These are phyloP conservation scores for Narthecium ossifragum DNA, from an alignment of 106 monocot genomes.

Conservation along the genomic window DNA sequence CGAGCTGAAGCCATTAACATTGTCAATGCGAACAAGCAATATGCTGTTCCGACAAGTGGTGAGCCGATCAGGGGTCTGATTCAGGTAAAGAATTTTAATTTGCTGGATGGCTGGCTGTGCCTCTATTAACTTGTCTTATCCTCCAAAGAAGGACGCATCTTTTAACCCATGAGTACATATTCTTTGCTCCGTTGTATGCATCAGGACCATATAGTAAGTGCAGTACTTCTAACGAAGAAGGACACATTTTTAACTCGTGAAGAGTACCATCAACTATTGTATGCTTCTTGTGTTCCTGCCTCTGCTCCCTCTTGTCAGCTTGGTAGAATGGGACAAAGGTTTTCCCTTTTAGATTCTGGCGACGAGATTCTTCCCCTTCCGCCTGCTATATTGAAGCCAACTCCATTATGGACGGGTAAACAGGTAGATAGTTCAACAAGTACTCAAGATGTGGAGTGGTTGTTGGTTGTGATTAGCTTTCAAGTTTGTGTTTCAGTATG, in stretches of 20 bases:
- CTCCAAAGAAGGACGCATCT: too few species aligned
- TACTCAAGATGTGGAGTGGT: too few species aligned
- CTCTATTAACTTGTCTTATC: too few species aligned
- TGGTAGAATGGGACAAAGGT: constrained; percentile 24
- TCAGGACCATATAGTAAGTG: constrained; percentile 96
- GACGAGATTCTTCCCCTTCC: constrained; percentile 41
- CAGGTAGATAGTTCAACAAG: constrained; percentile 60
- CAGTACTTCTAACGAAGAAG: constrained; percentile 79
- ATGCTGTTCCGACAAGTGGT: constrained; percentile 81
- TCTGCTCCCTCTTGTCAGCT: constrained; percentile 17
- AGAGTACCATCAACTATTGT: constrained; percentile 86
- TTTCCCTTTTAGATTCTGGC: constrained; percentile 29
- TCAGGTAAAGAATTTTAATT: constrained; percentile 44
- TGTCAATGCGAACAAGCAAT: constrained; percentile 93
- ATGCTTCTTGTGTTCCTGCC: constrained; percentile 49
- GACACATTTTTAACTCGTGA: constrained; percentile 88
- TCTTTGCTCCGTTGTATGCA: neutral
- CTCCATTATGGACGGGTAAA: constrained; percentile 89
- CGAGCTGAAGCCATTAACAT: constrained; percentile 84
- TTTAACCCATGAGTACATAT: too few species aligned
- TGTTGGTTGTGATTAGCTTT: neutral
- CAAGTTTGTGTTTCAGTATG: constrained; percentile 28
- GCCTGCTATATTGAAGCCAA: constrained; percentile 89
- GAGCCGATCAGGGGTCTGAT: constrained; percentile 90
- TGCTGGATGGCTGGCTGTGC: too few species aligned